phyloP scores from a whole-genome alignment of 2,329 filamentous ascomycete species.

The Beauveria sp. region DNA sequence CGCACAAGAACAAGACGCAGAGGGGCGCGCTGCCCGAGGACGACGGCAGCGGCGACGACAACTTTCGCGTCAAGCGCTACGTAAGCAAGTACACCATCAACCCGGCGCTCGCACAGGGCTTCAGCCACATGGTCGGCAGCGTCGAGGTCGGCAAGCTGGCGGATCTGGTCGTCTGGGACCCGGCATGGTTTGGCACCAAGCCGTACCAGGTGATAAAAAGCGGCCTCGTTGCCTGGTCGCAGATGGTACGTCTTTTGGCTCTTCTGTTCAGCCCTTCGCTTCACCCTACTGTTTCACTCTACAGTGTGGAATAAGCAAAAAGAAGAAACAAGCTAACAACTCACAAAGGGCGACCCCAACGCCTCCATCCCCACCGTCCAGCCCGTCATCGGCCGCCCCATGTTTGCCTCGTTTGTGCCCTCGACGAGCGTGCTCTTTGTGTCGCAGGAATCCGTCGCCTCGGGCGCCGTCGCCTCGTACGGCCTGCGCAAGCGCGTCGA shows the following conservation, averaged over 20 bases:
- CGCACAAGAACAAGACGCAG: conserved; percentile 92
- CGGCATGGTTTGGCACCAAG: conserved; percentile 80
- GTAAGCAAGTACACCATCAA: conserved; percentile 96
- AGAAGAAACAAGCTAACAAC: neutral
- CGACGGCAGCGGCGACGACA: conserved; percentile 70
- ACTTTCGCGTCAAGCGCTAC: conserved; percentile 87
- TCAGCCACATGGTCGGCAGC: conserved; percentile 78
- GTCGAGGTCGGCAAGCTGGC: conserved; percentile 85
- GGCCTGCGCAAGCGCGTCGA: conserved; percentile 72
- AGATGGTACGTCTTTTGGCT: conserved; percentile 57
- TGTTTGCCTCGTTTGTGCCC: conserved; percentile 78
- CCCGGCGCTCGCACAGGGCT: conserved; percentile 83
- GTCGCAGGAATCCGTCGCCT: conserved; percentile 60
- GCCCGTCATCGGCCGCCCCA: conserved; percentile 74
- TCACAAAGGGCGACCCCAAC: conserved; percentile 62
- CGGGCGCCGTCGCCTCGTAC: conserved; percentile 62
- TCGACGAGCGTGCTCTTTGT: conserved; percentile 74
- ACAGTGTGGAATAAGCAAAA: neutral
- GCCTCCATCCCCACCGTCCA: conserved; percentile 73
- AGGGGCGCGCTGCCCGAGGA: conserved; percentile 72
- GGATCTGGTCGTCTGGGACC: conserved; percentile 82
- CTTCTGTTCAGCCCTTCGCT: neutral
- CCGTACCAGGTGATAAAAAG: conserved; percentile 77
- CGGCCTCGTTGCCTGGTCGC: conserved; percentile 72
- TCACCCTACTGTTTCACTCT: neutral